These are phyloP conservation scores for Hymenoscyphus linearis DNA, from an alignment of 2,329 filamentous ascomycete genomes.

Conservation along the genomic window DNA sequence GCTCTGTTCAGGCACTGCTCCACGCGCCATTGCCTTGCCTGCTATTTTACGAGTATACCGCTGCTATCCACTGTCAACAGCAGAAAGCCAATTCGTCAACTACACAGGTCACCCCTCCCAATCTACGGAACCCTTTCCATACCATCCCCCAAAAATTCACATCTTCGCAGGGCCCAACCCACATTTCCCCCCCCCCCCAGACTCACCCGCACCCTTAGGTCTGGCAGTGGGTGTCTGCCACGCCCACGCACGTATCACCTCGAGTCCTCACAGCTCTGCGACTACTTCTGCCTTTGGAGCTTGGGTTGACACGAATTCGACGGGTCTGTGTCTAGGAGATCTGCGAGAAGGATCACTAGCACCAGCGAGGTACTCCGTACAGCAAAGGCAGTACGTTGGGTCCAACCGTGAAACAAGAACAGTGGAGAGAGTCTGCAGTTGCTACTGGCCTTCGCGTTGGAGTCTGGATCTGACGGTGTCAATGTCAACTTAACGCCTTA, in stretches of 20 bases:
- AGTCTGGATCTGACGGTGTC: conserved; percentile 9
- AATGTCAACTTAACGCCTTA: conserved; percentile 18
- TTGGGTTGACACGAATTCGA: not conserved
- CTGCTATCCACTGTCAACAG: not conserved
- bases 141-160: not conserved
- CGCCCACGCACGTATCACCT: not conserved
- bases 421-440: not conserved
- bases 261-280: no score
- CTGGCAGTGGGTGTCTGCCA: not conserved
- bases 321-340: not conserved
- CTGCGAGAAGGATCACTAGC: not conserved
- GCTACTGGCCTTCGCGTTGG: not conserved
- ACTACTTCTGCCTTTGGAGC: not conserved
- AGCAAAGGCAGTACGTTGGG: not conserved
- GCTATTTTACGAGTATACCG: not conserved
- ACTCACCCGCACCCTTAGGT: not conserved
- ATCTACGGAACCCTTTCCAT: not conserved
- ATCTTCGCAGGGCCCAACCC: not conserved
- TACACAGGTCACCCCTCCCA: not conserved
- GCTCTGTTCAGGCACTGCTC: not conserved
- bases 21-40: not conserved
- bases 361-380: not conserved
- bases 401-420: not conserved
- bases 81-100: not conserved
- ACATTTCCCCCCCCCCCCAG: not conserved